Conservation (phyloP, 768 basidiomycete species). For the Auriculariales sp. region DNA sequence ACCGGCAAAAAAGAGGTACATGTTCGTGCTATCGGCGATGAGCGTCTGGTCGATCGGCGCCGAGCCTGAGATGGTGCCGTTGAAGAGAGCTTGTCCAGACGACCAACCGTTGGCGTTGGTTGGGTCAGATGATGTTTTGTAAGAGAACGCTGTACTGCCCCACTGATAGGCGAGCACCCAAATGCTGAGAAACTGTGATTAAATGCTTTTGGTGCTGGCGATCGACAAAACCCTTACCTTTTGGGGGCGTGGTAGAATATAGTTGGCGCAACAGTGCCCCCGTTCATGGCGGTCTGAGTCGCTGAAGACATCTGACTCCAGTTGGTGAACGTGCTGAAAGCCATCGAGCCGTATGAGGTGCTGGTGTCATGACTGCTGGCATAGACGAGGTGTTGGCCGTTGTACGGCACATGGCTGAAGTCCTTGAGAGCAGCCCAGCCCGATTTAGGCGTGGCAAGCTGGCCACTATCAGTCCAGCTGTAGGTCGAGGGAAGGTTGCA, state of each 20-base stretch:
- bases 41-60: not conserved
- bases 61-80: not conserved
- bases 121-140: not conserved
- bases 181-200: too few species aligned
- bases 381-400: not conserved
- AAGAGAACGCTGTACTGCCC: not conserved
- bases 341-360: not conserved
- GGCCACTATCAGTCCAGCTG: not conserved
- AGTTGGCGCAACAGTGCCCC: not conserved
- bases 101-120: not conserved
- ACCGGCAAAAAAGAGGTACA: slow-evolving; percentile 16
- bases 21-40: not conserved
- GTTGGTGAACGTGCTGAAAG: not conserved
- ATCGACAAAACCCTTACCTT: too few species aligned
- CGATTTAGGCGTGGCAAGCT: not conserved
- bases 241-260: not conserved
- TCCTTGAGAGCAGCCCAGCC: slow-evolving; percentile 1
- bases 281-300: not conserved
- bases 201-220: too few species aligned
- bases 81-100: not conserved
- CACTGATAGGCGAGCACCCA: not conserved
- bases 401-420: not conserved
- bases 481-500: not conserved
- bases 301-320: not conserved
- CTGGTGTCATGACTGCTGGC: not conserved